A percentile compares a stretch with the other conserved stretches of the same genome.
phyloP scores from a whole-genome alignment of 2,329 filamentous ascomycete species.

The Cladosporium sp. region DNA sequence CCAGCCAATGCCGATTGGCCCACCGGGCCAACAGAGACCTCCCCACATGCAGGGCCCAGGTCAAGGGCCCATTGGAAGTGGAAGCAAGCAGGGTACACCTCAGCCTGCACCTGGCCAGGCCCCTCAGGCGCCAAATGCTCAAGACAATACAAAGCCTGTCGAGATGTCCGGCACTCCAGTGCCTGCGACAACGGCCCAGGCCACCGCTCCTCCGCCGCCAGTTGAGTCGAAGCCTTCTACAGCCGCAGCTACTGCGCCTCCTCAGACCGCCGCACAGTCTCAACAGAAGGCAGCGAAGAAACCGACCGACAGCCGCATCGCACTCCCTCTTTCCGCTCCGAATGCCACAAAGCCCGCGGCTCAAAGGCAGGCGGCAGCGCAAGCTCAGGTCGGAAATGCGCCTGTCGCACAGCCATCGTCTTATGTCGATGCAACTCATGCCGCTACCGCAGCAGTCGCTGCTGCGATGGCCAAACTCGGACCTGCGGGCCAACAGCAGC shows the following conservation, averaged over 20 bases:
- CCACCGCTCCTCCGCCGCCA: conserved; percentile 56
- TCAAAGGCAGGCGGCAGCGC: neutral
- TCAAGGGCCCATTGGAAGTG: conserved; percentile 35
- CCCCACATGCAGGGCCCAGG: conserved; percentile 40
- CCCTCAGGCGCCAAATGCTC: conserved; percentile 19
- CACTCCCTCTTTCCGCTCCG: conserved; percentile 56
- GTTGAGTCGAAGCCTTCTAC: conserved; percentile 65
- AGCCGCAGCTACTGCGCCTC: conserved; percentile 50
- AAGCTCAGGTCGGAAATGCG: conserved; percentile 3
- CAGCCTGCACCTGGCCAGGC: conserved; percentile 24
- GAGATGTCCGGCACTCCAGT: conserved; percentile 38
- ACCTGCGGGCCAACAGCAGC: conserved; percentile 22
- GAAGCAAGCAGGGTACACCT: conserved; percentile 33
- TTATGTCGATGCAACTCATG: conserved; percentile 60
- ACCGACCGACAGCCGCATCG: conserved; percentile 48
- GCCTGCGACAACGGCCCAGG: conserved; percentile 38
- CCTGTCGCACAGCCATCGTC: conserved; percentile 16
- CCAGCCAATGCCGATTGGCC: conserved; percentile 50
- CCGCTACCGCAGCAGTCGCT: conserved; percentile 72
- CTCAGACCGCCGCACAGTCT: conserved; percentile 23
- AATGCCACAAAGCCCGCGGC: conserved; percentile 21
- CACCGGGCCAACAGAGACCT: conserved; percentile 43
- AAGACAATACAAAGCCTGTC: conserved; percentile 24
- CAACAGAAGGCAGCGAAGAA: conserved; percentile 37
- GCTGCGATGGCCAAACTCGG: conserved; percentile 71